A percentile compares a stretch with the other conserved stretches of the same genome.
Conservation (phyloP, 2,329 filamentous ascomycete species). For the Penicillium sp. region DNA sequence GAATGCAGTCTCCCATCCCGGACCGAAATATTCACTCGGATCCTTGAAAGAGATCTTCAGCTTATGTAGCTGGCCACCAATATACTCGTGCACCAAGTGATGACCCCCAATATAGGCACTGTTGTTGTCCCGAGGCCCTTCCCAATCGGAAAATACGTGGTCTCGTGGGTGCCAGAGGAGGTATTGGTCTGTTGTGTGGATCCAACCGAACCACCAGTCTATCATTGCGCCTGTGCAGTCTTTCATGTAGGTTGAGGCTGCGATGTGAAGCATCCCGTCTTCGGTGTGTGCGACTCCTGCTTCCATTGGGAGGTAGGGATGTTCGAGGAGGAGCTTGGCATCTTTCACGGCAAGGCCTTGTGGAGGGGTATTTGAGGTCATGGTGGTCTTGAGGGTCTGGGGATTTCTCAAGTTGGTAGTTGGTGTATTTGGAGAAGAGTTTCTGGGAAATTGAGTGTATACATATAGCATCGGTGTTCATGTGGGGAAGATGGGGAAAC, state of each 20-base stretch:
- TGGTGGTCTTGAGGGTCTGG: too few relatives aligned
- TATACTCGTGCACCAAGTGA: conserved; percentile 6
- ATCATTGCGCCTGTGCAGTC: not conserved
- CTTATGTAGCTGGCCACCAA: not conserved
- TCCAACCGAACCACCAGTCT: conserved; percentile 8
- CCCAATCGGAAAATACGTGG: conserved; percentile 5
- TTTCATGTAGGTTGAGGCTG: conserved; percentile 7
- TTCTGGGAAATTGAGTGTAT: not conserved
- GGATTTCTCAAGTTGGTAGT: too few relatives aligned
- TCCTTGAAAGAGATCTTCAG: conserved; percentile 5
- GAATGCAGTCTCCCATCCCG: not conserved
- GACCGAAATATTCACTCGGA: conserved; percentile 1
- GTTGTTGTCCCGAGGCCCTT: conserved; percentile 1
- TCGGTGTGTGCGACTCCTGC: not conserved
- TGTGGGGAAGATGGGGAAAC: not conserved
- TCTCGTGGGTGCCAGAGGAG: conserved; percentile 6
- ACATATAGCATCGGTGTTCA: not conserved
- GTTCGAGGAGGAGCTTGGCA: conserved; percentile 1
- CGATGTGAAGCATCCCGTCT: conserved; percentile 1
- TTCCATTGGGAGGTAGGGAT: conserved; percentile 1
- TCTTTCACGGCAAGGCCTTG: not conserved
- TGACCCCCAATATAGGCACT: conserved; percentile 6
- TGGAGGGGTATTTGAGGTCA: not conserved
- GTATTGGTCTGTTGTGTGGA: conserved; percentile 5
- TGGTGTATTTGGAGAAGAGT: not conserved